Evolutionary conservation across 2,329 filamentous ascomycete species (phyloP), one percentile per base, ranked within the genome.

Genomic region (Lasiodiplodia theobromae): DNA sequence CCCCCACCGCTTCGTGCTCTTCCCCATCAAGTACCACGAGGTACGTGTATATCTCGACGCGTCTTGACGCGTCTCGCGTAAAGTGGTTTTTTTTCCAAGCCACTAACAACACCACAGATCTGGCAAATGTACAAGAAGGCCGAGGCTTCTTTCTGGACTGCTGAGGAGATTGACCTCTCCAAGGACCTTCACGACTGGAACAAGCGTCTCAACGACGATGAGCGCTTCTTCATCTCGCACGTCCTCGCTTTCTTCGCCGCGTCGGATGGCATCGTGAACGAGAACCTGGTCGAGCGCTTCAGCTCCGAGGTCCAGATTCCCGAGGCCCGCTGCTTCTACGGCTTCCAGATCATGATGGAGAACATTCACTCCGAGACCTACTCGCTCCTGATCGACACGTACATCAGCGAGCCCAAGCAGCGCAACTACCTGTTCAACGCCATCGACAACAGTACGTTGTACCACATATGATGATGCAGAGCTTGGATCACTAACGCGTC

Each of bases 101-200:
- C 25, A 68, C 77, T 82, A 74, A 81, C 70, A 53, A 75, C 82
- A 86, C 78, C 37, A 79, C 75, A 97, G 94, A 96, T 97, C 82
- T 99, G 96, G 96, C 95, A 98, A 83, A 98, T 98, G 95, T 99
- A 99, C 89, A 99, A 99, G 90, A 98, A 98, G 86, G 94, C 94
- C 73, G 95, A 99, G 83, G 96, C 96, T 66, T 98, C 96, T 53
- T 99, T 99, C 91, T 99, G 96, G 96, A 99, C 96, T 52, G 96
- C 96, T 65, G 96, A 99, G 83, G 96, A 99, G 86, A 98, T 99
- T 76, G 96, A 99, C 83, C 89, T 99, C 64, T 98, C 95, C 77
- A 99, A 99, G 86, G 96, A 99, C 82, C 87, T 98, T 69, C 93
- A 97, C 86, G 96, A 99, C 86, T 99, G 96, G 96, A 96, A 97